These are phyloP conservation scores for Crithidia fasciculata DNA, from an alignment of 208 protist genomes.

Conservation along the genomic window DNA sequence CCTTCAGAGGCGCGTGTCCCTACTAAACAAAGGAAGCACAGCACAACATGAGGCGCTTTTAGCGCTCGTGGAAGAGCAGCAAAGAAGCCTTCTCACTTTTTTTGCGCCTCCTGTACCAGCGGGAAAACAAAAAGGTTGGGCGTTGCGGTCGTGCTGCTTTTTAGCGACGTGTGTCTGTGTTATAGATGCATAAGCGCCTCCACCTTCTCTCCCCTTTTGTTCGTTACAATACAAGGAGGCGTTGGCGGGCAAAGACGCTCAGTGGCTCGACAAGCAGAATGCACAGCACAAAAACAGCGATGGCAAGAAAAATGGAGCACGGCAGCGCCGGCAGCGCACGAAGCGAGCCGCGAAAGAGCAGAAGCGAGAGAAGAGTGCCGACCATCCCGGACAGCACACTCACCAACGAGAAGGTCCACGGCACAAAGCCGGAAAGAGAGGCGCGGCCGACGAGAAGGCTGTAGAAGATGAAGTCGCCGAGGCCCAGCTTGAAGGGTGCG, in stretches of 20 bases:
- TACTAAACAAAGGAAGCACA: too few relatives aligned
- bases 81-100: too few relatives aligned
- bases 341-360: constrained; percentile 49
- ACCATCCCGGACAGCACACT: constrained; percentile 71
- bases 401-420: constrained; percentile 63
- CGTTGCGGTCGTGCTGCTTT: too few relatives aligned
- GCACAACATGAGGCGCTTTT: too few relatives aligned
- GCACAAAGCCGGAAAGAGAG: constrained; percentile 49
- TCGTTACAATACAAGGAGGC: constrained; percentile 21
- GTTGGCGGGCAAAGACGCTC: constrained; percentile 23
- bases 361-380: constrained; percentile 57
- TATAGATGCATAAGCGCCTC: too few relatives aligned
- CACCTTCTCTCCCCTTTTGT: too few relatives aligned
- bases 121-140: not conserved
- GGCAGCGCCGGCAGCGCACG: constrained; percentile 80
- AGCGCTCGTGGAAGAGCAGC: too few relatives aligned
- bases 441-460: constrained; percentile 75
- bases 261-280: constrained; percentile 31
- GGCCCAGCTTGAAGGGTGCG: constrained; percentile 74
- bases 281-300: constrained; percentile 52
- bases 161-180: too few relatives aligned
- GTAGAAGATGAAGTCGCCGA: constrained; percentile 93
- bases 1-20: too few relatives aligned
- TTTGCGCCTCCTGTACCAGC: too few relatives aligned
- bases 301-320: constrained; percentile 75